phyloP scores from a whole-genome alignment of 169 alveolate species.

The Plasmodium malariae region DNA sequence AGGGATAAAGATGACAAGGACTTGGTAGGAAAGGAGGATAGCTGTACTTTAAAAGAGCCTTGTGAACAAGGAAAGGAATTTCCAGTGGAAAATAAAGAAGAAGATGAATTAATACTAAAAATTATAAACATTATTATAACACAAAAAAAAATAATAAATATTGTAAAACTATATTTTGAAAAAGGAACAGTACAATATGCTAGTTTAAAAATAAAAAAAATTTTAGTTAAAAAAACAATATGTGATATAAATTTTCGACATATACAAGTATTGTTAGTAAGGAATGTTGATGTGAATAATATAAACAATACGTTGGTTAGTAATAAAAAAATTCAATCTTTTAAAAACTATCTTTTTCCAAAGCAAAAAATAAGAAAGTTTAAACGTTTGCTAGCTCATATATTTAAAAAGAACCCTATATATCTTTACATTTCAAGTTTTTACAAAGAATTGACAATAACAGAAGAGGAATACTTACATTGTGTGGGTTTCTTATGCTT shows the following conservation, averaged over 20 bases:
- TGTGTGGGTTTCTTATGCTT: not conserved
- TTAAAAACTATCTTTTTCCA: slow-evolving; percentile 34
- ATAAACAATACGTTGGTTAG: slow-evolving; percentile 10
- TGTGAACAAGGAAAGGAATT: too few species aligned
- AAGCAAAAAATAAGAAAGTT: slow-evolving; percentile 4
- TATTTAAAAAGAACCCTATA: not conserved
- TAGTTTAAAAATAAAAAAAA: slow-evolving; percentile 16
- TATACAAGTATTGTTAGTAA: slow-evolving; percentile 6
- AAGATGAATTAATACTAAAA: not conserved
- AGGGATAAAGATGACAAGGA: too few species aligned
- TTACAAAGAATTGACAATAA: slow-evolving; percentile 14
- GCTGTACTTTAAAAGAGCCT: too few species aligned
- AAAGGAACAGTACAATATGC: not conserved
- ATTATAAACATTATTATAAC: slow-evolving; percentile 22
- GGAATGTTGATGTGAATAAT: slow-evolving; percentile 31
- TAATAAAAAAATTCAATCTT: slow-evolving; percentile 23
- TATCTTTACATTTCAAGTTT: not conserved
- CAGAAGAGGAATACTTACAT: slow-evolving; percentile 17
- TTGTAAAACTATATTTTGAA: slow-evolving; percentile 8
- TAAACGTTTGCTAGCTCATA: not conserved
- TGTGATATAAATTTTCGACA: slow-evolving; percentile 12
- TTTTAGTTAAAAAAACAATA: slow-evolving; percentile 19
- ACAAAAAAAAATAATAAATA: slow-evolving; percentile 16
- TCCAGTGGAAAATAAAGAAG: not conserved
- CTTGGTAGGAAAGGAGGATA: too few species aligned